Conservation (phyloP, 1,284 basidiomycete genomes). For the Takashimella koratensis region DNA sequence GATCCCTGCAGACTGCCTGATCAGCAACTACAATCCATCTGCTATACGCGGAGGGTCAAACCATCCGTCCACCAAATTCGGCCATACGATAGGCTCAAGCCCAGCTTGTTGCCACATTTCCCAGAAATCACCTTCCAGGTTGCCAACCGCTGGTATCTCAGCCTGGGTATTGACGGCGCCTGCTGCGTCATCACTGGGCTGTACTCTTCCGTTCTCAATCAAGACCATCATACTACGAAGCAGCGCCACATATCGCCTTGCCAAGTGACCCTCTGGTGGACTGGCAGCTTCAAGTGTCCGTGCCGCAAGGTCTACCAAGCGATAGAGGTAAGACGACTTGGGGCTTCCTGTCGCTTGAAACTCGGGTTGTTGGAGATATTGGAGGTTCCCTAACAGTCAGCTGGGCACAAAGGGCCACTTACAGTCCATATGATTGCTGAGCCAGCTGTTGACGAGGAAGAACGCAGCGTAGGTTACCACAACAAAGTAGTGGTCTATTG, state of each 20-base stretch:
- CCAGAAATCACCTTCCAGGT: background rate
- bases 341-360: background rate
- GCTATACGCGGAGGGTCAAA: background rate
- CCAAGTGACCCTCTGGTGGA: conserved; percentile 13
- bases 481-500: conserved; percentile 23
- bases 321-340: conserved; percentile 9
- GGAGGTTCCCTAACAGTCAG: conserved; percentile 1
- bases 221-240: conserved; percentile 5
- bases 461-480: conserved; percentile 20
- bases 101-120: conserved; percentile 4
- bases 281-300: conserved; percentile 7
- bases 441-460: conserved; percentile 20
- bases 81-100: background rate
- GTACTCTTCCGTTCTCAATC: background rate
- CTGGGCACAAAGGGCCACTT: conserved; percentile 1
- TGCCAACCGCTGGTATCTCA: background rate
- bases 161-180: background rate
- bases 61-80: background rate
- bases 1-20: no score
- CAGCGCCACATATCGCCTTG: conserved; percentile 11
- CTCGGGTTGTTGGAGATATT: background rate
- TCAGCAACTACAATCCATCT: no score
- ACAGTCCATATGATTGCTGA: conserved; percentile 13
- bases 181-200: conserved; percentile 4
- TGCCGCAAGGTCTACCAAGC: conserved; percentile 15